These are phyloP conservation scores for Senna siamea DNA, from an alignment of 306 rosid species.

Conservation along the genomic window DNA sequence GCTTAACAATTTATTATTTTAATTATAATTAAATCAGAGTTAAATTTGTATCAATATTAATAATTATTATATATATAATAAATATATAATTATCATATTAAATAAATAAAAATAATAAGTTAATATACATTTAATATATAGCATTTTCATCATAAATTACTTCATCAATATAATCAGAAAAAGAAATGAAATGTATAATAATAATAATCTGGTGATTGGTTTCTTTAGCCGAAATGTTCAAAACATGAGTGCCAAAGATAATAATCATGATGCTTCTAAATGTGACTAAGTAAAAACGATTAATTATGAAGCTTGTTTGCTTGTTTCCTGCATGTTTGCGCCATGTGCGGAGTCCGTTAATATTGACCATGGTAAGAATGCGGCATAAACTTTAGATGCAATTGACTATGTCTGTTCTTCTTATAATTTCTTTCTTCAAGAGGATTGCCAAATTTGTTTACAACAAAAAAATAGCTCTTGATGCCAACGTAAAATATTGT, in stretches of 20 bases:
- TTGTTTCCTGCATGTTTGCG: constrained; percentile 2
- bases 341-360: not conserved
- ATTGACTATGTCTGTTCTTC: not conserved
- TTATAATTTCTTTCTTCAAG: not conserved
- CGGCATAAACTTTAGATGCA: not conserved
- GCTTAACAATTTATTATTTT: too few species aligned
- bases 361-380: not conserved
- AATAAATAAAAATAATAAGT: too few species aligned
- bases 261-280: not conserved
- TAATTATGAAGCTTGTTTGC: not conserved
- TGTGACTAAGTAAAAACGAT: not conserved
- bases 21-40: too few species aligned
- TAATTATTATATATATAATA: too few species aligned
- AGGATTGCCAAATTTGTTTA: not conserved
- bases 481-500: not conserved
- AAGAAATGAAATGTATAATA: not conserved
- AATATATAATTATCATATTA: too few species aligned
- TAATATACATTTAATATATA: too few species aligned
- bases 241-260: not conserved
- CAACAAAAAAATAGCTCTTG: not conserved
- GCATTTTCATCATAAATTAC: not conserved
- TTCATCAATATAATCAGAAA: not conserved
- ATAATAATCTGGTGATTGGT: not conserved
- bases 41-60: too few species aligned
- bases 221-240: not conserved